Evolutionary conservation across 768 basidiomycete species (phyloP), one percentile per base, ranked within the genome.

Genomic region (Suillus weaverae): DNA sequence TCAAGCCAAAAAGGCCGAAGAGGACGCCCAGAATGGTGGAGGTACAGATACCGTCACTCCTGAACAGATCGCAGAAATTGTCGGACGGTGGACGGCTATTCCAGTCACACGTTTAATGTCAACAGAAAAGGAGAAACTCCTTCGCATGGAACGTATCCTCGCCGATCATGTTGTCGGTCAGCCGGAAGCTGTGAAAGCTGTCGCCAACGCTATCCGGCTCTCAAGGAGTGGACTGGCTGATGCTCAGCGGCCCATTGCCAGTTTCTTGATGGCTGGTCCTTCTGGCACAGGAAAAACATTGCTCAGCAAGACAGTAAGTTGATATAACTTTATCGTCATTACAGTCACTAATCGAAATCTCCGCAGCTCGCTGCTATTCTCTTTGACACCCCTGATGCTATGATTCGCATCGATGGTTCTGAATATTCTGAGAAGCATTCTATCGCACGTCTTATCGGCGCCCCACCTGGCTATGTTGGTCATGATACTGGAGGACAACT

Each of bases 171-270:
- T 98, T 22, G 89, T 98, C 53, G 95, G 97, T 1, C 97, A 99
- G 75, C 86, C 86, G 1, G 91, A 95, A 68, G 96, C 95, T 5
- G 90, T 97, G 67, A 92, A 89, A 71, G 90, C 97, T 5, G 94
- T 98, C 39, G 91, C 95, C 11, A 95, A 97, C 73, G 97, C 97
- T 3, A 92, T 99, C 69, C 86, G 97, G 54, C 78, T 99, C 50
- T 96, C 94, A 32, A 86, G 97, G 59, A 94, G 93, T 70, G 97
- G 97, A n/a, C 81, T 99, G n/a, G 84, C 91, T 50, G 94, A 96
- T 73, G 86, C 92, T 38, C 83, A 89, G 54, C 80, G 94, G 57
- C 97, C 97, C 5, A 90, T 97, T 64, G 95, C 97, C 0, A 93
- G 90, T 70, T 97, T 97, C 81, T 78, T 98, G 62, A 91, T 97